phyloP scores from a whole-genome alignment of 495 filamentous ascomycete genomes.

The Aspergillus olivimuriae region DNA sequence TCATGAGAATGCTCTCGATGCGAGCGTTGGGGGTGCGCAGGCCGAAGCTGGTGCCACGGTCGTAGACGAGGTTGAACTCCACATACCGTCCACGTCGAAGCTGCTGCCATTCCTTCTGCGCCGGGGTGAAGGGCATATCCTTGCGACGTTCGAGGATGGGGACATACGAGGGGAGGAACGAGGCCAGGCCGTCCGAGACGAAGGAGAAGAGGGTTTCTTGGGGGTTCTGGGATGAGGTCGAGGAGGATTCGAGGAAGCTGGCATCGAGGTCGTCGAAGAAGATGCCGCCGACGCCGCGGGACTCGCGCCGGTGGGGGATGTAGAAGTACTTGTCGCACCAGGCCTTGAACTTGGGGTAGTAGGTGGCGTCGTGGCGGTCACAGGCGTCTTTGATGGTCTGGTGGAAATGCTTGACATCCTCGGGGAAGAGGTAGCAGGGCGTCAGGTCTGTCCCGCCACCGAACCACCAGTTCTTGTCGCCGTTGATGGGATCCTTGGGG shows the following conservation, averaged over 20 bases:
- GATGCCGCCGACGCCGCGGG: conserved; percentile 89
- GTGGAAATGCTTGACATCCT: conserved; percentile 97
- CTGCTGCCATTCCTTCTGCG: conserved; percentile 95
- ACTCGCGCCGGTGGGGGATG: conserved; percentile 83
- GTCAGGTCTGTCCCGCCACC: conserved; percentile 94
- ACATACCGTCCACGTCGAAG: conserved; percentile 88
- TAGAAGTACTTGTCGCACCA: conserved; percentile 99
- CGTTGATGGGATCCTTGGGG: conserved; percentile 53
- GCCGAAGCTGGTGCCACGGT: conserved; percentile 92
- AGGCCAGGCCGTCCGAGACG: conserved; percentile 71
- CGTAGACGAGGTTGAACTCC: conserved; percentile 97
- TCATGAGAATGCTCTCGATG: conserved; percentile 97
- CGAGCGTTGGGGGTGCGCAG: conserved; percentile 86
- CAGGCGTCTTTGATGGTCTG: conserved; percentile 85
- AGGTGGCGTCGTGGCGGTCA: conserved; percentile 85
- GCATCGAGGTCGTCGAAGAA: conserved; percentile 98
- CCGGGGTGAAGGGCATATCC: conserved; percentile 78
- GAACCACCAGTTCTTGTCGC: conserved; percentile 89
- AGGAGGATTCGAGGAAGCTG: conserved; percentile 37
- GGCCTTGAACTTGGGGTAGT: conserved; percentile 93
- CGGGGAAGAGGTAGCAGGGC: conserved; percentile 89
- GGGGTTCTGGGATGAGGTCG: conserved; percentile 59
- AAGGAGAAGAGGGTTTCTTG: conserved; percentile 92
- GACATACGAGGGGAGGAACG: conserved; percentile 87
- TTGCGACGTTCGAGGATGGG: conserved; percentile 83